These are phyloP conservation scores for Aureobasidium sp. DNA, from an alignment of 2,329 filamentous ascomycete genomes.

Conservation along the genomic window DNA sequence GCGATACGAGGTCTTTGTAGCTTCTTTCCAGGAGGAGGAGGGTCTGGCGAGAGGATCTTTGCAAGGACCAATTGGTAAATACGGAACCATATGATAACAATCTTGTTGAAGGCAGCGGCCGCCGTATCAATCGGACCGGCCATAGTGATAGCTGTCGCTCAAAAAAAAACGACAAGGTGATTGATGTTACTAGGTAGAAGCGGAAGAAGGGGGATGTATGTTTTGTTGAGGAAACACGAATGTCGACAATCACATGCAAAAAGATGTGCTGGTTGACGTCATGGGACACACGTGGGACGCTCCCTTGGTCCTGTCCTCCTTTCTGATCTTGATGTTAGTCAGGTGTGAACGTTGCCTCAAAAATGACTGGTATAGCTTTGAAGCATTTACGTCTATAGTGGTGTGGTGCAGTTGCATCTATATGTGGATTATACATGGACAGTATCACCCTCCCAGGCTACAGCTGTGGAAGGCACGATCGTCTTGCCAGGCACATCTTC, in stretches of 20 bases:
- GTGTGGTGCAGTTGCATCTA: background rate
- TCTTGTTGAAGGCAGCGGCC: slow-evolving; percentile 28
- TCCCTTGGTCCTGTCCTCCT: background rate
- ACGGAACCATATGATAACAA: slow-evolving; percentile 56
- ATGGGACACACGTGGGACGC: background rate
- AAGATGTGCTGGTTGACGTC: background rate
- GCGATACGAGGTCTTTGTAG: slow-evolving; percentile 54
- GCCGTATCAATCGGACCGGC: slow-evolving; percentile 2
- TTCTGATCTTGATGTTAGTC: background rate
- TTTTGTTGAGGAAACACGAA: background rate
- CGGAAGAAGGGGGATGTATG: background rate
- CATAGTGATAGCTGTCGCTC: background rate
- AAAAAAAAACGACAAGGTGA: background rate
- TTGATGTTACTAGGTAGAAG: background rate
- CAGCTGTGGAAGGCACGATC: background rate
- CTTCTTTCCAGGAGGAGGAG: slow-evolving; percentile 53
- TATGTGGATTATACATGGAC: background rate
- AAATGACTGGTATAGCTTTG: background rate
- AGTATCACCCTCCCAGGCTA: background rate
- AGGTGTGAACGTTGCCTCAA: background rate
- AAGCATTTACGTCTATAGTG: background rate
- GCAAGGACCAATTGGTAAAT: slow-evolving; percentile 58
- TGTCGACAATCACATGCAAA: background rate
- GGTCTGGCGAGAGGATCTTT: slow-evolving; percentile 60
- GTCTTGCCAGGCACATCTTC: background rate